Base-by-base conservation (phyloP, 164 flowering plant genomes). In the Paratinospora sagittata region DNA sequence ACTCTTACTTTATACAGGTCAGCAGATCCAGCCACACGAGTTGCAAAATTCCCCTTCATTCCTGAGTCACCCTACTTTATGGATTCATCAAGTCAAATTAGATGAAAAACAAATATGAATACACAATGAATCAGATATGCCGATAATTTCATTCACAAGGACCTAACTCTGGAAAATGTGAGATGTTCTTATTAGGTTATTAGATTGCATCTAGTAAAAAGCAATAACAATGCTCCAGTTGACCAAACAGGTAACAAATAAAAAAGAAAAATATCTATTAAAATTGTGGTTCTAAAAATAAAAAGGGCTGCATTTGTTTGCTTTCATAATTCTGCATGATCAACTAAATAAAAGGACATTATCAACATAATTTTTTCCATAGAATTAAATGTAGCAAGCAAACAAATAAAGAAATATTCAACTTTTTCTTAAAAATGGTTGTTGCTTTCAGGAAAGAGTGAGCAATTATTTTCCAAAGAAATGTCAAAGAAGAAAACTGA, bases 1-100 rank as follows among this genome's bases (percentile, higher is more conserved):
- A 34, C 17, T 23, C 85, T 82, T 85, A 93, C 98, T 70, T 72
- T 85, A 83, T 87, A 95, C 16, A 95, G 81, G 71, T 95, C 98
- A 64, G 98, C 82, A 79, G 98, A 95, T 75, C 98, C 97, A 71
- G 97, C 68, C 68, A 95, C 76, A 43, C 98, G 93, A 69, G 94
- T 90, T 55, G 98, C 98, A 76, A 95, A 89, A 68, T 70, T 79
- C 62, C 96, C 96, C 77, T 92, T 95, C 97, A 88, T 89, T 33
- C 96, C 96, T 63, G 36, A 36, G 70, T 95, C 98, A 75, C 98
- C 98, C 98, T 95, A 66, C 39, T 13, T 70, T 55, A 67, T 26
- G 64, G 52, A 69, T 36, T 30, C 16, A 45, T 21, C 3, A 62
- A 41, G 23, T 27, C 17, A 67, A 4, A 39, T 68, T 41, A 72